phyloP scores from a whole-genome alignment of 176 grass and related monocot genomes.

The Oropetium thomaeum region DNA sequence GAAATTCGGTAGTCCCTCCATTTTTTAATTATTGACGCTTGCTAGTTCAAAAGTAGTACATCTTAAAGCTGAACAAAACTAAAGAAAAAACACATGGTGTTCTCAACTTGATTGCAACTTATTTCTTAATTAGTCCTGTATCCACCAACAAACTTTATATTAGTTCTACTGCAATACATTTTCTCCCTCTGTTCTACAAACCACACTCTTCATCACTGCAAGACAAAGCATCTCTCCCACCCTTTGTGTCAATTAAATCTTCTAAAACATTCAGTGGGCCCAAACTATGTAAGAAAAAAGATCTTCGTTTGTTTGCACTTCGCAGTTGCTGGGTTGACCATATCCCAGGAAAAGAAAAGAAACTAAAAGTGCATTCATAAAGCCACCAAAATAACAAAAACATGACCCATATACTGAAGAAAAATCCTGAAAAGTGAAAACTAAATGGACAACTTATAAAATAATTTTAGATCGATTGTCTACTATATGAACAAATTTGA shows the following conservation, averaged over 20 bases:
- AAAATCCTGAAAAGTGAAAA: neutral
- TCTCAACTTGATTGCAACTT: neutral
- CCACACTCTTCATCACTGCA: neutral
- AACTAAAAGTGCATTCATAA: neutral
- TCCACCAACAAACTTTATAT: neutral
- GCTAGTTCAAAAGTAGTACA: no score
- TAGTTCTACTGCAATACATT: neutral
- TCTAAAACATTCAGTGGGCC: neutral
- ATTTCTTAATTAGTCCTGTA: conserved; percentile 2
- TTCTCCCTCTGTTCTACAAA: neutral
- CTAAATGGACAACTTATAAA: neutral
- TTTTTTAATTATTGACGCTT: no score
- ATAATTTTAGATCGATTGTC: neutral
- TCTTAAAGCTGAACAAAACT: neutral
- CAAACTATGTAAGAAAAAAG: neutral
- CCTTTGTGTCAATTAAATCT: neutral
- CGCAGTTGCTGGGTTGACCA: neutral
- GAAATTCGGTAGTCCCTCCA: no score
- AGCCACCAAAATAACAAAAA: neutral
- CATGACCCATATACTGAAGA: neutral
- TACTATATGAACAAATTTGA: neutral
- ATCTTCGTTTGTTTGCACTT: neutral
- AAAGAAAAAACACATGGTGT: neutral
- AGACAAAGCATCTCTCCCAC: neutral
- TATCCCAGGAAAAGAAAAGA: neutral